Evolutionary conservation across 225 moss, liverwort and hornwort genomes (phyloP).

Genomic region (Bryum argenteum): DNA sequence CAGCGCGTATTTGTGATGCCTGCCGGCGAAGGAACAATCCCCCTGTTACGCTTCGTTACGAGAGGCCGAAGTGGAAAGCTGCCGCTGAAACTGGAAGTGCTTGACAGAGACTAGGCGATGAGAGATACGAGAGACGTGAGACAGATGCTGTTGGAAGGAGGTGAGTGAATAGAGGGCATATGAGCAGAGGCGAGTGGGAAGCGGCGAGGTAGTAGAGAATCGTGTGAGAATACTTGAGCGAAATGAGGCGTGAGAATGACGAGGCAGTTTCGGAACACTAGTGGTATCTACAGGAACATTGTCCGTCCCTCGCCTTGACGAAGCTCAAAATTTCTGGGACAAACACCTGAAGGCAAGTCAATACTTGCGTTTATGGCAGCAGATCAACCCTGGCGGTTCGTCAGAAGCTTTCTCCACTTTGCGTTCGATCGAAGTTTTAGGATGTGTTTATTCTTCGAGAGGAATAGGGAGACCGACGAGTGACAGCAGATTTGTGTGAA

Average conservation of each 20-base stretch:
- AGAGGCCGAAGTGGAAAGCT: neutral
- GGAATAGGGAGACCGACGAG: neutral
- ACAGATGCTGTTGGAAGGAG: neutral
- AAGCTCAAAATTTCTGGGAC: neutral
- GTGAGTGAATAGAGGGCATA: neutral
- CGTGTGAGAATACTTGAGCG: neutral
- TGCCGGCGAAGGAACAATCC: constrained; percentile 1
- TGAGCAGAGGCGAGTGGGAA: no score
- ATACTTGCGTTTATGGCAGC: neutral
- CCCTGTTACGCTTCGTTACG: neutral
- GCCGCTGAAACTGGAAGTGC: neutral
- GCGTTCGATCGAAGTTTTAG: neutral
- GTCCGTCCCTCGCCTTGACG: neutral
- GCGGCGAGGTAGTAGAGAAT: neutral
- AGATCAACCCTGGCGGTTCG: neutral
- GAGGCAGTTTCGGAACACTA: neutral
- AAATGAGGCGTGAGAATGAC: neutral
- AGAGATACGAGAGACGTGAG: neutral
- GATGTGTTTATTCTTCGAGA: neutral
- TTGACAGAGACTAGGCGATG: neutral
- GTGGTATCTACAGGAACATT: neutral
- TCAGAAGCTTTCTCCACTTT: neutral
- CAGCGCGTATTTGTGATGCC: neutral
- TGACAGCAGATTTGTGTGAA: neutral
- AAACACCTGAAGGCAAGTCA: neutral